Evolutionary conservation across 345 rosid genomes (phyloP).

Genomic region (Erucastrum elatum): DNA sequence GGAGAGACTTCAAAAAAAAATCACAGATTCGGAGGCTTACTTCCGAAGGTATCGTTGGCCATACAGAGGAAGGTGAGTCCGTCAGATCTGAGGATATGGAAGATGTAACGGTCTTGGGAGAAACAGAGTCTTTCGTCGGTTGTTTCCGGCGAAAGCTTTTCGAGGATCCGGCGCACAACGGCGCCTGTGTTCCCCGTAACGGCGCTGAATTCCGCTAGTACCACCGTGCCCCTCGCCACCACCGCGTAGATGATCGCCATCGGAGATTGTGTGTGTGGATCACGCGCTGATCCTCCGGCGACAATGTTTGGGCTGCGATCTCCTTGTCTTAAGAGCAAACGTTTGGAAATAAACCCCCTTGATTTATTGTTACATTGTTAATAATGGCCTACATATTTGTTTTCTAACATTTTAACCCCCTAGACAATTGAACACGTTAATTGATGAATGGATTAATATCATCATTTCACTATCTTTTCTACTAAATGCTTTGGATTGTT

Average conservation of each 20-base stretch:
- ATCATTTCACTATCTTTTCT: neutral
- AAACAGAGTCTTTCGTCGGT: slow-evolving; percentile 78
- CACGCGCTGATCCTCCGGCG: slow-evolving; percentile 9
- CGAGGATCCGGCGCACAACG: slow-evolving; percentile 80
- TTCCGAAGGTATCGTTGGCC: slow-evolving; percentile 96
- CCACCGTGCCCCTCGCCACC: slow-evolving; percentile 92
- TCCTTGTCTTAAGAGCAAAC: neutral
- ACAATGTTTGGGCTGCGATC: neutral
- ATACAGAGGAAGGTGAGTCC: slow-evolving; percentile 90
- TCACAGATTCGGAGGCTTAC: slow-evolving; percentile 45
- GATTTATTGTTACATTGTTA: too few relatives aligned
- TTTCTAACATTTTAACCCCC: neutral
- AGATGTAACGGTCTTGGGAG: slow-evolving; percentile 93
- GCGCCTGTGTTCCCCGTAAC: slow-evolving; percentile 94
- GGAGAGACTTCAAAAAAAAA: neutral
- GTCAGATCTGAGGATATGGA: slow-evolving; percentile 90
- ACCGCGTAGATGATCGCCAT: slow-evolving; percentile 94
- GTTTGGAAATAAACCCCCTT: neutral
- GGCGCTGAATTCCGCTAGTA: slow-evolving; percentile 94
- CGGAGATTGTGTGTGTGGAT: slow-evolving; percentile 19
- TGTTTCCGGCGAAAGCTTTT: slow-evolving; percentile 78
- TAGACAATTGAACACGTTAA: neutral
- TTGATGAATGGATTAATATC: neutral
- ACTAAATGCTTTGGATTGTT: neutral
- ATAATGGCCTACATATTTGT: neutral